Evolutionary conservation across 371 early-diverging fungal genomes (phyloP).

Genomic region (Saksenaea vasiformis): DNA sequence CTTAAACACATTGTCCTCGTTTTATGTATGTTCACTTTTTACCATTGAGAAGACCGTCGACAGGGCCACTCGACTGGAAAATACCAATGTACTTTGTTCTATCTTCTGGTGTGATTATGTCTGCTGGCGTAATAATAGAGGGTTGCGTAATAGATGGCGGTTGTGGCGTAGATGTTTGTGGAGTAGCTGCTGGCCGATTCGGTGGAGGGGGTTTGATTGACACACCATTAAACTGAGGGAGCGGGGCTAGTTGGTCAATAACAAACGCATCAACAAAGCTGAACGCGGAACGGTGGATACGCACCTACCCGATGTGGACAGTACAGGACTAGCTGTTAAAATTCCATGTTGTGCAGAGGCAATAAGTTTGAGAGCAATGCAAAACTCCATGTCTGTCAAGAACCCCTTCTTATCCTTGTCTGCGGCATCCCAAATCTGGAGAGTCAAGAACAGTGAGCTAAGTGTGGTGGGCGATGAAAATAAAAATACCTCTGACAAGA

Average conservation of each 20-base stretch:
- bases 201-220: slow-evolving; percentile 14
- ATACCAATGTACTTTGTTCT: slow-evolving; percentile 66
- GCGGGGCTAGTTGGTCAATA: slow-evolving; percentile 23
- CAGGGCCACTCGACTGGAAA: slow-evolving; percentile 70
- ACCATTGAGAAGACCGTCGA: slow-evolving; percentile 58
- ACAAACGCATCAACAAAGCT: not conserved
- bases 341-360: slow-evolving; percentile 82
- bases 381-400: slow-evolving; percentile 73
- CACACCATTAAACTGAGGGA: slow-evolving; percentile 58
- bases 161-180: too few species aligned
- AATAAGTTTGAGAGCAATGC: slow-evolving; percentile 83
- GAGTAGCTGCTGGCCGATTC: slow-evolving; percentile 6
- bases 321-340: slow-evolving; percentile 36
- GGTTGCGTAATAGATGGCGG: not conserved
- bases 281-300: slow-evolving; percentile 7
- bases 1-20: too few species aligned
- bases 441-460: not conserved
- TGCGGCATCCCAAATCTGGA: slow-evolving; percentile 81
- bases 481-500: slow-evolving; percentile 66
- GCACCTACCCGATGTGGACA: slow-evolving; percentile 40
- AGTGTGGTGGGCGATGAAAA: not conserved
- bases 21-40: slow-evolving; percentile 14
- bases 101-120: slow-evolving; percentile 62
- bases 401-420: slow-evolving; percentile 81
- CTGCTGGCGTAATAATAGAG: not conserved